Percentiles rank a stretch among this genome's conserved stretches.
These are phyloP conservation scores for Vanrija sp. DNA, from an alignment of 1,284 basidiomycete genomes.

Conservation along the genomic window DNA sequence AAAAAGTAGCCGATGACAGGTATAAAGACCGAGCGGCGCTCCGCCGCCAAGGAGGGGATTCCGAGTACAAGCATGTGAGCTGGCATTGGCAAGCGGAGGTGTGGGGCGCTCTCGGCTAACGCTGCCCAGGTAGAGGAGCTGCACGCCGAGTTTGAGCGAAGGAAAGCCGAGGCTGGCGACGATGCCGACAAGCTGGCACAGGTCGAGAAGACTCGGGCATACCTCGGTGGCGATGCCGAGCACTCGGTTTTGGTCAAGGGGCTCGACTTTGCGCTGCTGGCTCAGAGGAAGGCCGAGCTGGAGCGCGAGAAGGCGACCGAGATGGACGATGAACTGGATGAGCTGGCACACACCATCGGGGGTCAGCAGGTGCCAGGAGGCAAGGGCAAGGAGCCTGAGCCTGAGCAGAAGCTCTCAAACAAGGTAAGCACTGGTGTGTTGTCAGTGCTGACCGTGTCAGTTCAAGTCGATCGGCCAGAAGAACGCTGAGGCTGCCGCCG, in stretches of 20 bases:
- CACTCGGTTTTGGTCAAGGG: conserved; percentile 82
- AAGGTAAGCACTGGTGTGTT: conserved; percentile 23
- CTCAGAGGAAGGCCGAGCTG: conserved; percentile 69
- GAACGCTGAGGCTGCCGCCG: conserved; percentile 22
- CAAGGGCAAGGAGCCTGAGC: conserved; percentile 6
- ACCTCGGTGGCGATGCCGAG: conserved; percentile 80
- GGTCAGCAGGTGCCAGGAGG: conserved; percentile 17
- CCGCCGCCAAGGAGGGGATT: conserved; percentile 39
- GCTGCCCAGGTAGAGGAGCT: conserved; percentile 66
- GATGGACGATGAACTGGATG: conserved; percentile 73
- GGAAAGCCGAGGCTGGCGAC: conserved; percentile 60
- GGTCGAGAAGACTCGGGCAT: conserved; percentile 71
- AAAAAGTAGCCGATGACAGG: conserved; percentile 18
- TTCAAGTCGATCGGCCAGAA: conserved; percentile 44
- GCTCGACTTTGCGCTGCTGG: conserved; percentile 79
- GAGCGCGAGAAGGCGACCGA: conserved; percentile 56
- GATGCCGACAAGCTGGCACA: conserved; percentile 45
- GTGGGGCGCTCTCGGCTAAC: too few relatives aligned
- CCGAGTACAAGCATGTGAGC: conserved; percentile 44
- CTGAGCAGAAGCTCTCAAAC: not conserved
- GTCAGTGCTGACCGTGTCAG: conserved; percentile 20
- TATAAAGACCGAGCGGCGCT: conserved; percentile 48
- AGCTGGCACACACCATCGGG: conserved; percentile 10
- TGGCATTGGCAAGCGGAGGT: not conserved
- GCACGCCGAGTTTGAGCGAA: conserved; percentile 71